Base-by-base conservation (phyloP, 768 basidiomycete genomes). In the Pisolithus tinctorius region DNA sequence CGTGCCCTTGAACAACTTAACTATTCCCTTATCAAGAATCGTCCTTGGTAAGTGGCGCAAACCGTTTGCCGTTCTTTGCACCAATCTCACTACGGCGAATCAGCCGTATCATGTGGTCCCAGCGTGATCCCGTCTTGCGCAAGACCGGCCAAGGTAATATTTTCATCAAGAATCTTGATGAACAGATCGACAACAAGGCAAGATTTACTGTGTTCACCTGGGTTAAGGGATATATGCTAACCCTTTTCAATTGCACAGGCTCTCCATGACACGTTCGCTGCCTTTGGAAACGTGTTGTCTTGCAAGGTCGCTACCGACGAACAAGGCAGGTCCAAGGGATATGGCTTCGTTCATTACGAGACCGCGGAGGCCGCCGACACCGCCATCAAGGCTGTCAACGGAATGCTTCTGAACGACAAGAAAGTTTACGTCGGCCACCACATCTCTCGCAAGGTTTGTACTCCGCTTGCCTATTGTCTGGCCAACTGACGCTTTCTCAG, bases 31-130 rank as follows among this genome's bases (percentile, higher is more conserved):
- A 98, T 99, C 77, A 98, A 98, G 80, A 87, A 87, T 71, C 88
- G 93, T 63, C 87, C 96, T 57, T 99, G 96, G 90, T 90, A 63
- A 59, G 77, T 69, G 41, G n/a, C 25, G 4, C 31, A 0, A 4
- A 14, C 25, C 23, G 48, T 48, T n/a, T 16, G 51, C 30, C 6
- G 36, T 3, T 8, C 26, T 6, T 42, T 40, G 6, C 50, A 25
- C 47, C 54, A 49, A 53, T 47, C 45, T 39, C 47, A 26, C 6
- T 17, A n/a, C 9, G 56, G 26, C 27, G 20, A 25, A 36, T 51
- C 59, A 92, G 89, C 78, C 92, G 96, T 63, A 99, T 99, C 80
- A 99, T 99, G 96, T 98, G 96, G 95, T 97, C 94, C 65, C 96
- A 98, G 81, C 91, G 96, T 69, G 96, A 98, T 76, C 96, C 96